Percentiles rank a stretch among this genome's conserved stretches.
phyloP scores from a whole-genome alignment of 768 basidiomycete genomes.

The Favolaschia claudopus region DNA sequence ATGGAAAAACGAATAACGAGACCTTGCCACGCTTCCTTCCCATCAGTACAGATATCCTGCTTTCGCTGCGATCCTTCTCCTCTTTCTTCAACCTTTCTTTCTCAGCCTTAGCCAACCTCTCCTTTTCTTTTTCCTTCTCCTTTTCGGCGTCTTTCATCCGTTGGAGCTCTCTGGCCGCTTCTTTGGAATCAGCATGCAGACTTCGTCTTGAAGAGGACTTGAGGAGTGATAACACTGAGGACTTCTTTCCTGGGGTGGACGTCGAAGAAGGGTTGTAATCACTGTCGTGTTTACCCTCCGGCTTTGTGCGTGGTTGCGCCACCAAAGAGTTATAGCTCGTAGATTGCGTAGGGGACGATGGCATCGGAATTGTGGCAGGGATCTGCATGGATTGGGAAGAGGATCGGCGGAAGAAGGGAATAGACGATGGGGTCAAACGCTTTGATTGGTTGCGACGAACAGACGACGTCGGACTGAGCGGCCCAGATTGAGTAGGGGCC shows the following conservation, averaged over 20 bases:
- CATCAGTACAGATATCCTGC: constrained; percentile 87
- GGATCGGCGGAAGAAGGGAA: constrained; percentile 93
- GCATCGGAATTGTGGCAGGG: constrained; percentile 52
- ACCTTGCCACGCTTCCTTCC: constrained; percentile 94
- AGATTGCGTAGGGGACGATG: constrained; percentile 60
- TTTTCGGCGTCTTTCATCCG: constrained; percentile 46
- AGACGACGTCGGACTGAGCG: constrained; percentile 78
- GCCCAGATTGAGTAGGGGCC: constrained; percentile 60
- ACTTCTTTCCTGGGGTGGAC: constrained; percentile 73
- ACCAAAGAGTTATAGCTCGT: constrained; percentile 45
- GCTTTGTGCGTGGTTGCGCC: constrained; percentile 49
- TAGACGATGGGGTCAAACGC: constrained; percentile 89
- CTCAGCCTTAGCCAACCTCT: constrained; percentile 47
- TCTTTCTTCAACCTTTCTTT: constrained; percentile 72
- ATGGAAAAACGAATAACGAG: constrained; percentile 29
- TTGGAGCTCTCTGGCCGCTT: constrained; percentile 54
- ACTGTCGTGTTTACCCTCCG: constrained; percentile 56
- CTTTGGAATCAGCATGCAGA: constrained; percentile 73
- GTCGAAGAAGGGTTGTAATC: constrained; percentile 61
- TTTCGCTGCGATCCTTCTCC: constrained; percentile 89
- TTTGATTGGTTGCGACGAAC: constrained; percentile 75
- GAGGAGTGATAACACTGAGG: constrained; percentile 83
- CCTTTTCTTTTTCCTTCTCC: constrained; percentile 59
- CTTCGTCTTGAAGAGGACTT: constrained; percentile 88
- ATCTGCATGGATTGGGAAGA: constrained; percentile 88